A percentile compares a stretch with the other conserved stretches of the same genome.
phyloP scores from a whole-genome alignment of 2,329 filamentous ascomycete species.

The Epichloe uncinata region DNA sequence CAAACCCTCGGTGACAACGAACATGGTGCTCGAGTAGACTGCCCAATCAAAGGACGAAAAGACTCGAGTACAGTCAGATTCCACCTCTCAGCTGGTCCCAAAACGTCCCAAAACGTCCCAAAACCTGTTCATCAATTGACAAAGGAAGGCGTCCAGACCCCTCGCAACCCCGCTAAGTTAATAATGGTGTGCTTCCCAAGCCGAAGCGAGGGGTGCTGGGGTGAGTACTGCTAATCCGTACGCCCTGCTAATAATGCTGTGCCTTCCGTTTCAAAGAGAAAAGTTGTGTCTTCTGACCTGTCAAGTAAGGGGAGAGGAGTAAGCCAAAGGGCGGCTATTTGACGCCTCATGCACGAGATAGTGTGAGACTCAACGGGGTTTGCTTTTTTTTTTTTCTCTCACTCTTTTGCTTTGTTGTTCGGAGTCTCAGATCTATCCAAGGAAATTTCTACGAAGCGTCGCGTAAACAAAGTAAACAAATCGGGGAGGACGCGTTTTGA shows the following conservation, averaged over 20 bases:
- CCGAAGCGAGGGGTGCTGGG: not conserved
- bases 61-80: not conserved
- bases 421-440: not conserved
- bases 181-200: not conserved
- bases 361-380: conserved; percentile 14
- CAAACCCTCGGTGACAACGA: not conserved
- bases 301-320: conserved; percentile 15
- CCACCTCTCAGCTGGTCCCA: conserved; percentile 1
- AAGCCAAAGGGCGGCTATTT: conserved; percentile 6
- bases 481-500: conserved; percentile 7
- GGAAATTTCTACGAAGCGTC: not conserved
- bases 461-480: conserved; percentile 12
- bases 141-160: conserved; percentile 1
- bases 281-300: conserved; percentile 11
- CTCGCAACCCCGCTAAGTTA: not conserved
- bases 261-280: not conserved
- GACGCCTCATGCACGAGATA: conserved; percentile 14
- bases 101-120: not conserved
- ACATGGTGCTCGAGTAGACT: conserved; percentile 1
- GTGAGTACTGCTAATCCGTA: not conserved
- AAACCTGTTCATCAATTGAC: not conserved
- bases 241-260: not conserved
- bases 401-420: not conserved
- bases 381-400: not conserved
- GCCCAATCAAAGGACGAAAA: not conserved